Conservation (phyloP, 1,284 basidiomycete species). For the Irpex sp. region DNA sequence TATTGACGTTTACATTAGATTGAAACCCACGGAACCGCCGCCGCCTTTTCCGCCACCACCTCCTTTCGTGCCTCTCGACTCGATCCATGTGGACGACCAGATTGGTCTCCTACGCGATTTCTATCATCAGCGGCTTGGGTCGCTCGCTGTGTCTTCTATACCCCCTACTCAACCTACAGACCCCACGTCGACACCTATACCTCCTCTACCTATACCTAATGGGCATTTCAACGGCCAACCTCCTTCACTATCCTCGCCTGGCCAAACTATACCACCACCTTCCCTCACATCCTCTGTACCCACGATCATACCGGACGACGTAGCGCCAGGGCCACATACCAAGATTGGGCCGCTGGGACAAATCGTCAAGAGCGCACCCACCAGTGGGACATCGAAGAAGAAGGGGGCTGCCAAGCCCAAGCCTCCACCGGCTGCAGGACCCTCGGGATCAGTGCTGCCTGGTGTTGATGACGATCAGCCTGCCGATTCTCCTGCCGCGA, state of each 20-base stretch:
- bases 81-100: conserved; percentile 65
- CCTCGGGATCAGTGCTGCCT: neutral
- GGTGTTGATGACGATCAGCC: neutral
- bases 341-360: conserved; percentile 79
- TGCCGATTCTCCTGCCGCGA: conserved; percentile 11
- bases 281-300: conserved; percentile 18
- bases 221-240: neutral
- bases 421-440: neutral
- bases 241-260: neutral
- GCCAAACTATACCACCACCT: neutral
- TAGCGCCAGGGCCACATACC: conserved; percentile 47
- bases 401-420: conserved; percentile 29
- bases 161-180: conserved; percentile 13
- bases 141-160: conserved; percentile 28
- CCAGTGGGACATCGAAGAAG: conserved; percentile 33
- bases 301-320: conserved; percentile 57
- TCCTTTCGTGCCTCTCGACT: conserved; percentile 69
- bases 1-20: conserved; percentile 31
- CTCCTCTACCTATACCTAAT: conserved; percentile 2
- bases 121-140: conserved; percentile 59
- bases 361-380: conserved; percentile 39
- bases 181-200: conserved; percentile 2
- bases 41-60: conserved; percentile 86
- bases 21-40: conserved; percentile 71
- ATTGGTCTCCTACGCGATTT: conserved; percentile 84